Percentiles rank a stretch among this genome's conserved stretches.
Evolutionary conservation across 1,284 basidiomycete genomes (phyloP).

Genomic region (Apiotrichum gracile): DNA sequence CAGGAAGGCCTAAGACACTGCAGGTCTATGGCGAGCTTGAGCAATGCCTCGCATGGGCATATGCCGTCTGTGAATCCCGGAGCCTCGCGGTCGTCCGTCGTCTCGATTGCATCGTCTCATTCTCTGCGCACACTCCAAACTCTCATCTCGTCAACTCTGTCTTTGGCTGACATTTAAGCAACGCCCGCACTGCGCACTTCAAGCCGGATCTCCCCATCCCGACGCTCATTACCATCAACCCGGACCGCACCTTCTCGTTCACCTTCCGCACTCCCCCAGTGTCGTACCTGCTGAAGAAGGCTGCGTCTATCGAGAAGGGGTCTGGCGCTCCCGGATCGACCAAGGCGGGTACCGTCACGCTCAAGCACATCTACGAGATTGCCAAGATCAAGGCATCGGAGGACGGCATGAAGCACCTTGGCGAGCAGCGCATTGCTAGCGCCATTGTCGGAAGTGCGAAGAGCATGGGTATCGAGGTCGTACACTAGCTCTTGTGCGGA

Average conservation of each 20-base stretch:
- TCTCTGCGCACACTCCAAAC: neutral
- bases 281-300: constrained; percentile 88
- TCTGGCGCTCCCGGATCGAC: constrained; percentile 46
- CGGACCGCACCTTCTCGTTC: constrained; percentile 94
- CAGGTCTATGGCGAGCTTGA: no score
- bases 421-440: constrained; percentile 77
- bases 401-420: constrained; percentile 74
- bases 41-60: no score
- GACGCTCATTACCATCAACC: constrained; percentile 83
- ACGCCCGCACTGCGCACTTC: constrained; percentile 81
- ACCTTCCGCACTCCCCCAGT: constrained; percentile 83
- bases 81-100: no score
- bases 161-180: constrained; percentile 48
- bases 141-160: no score
- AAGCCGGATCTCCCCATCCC: constrained; percentile 82
- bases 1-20: no score
- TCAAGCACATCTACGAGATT: constrained; percentile 99
- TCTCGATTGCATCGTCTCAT: neutral
- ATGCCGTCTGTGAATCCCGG: no score
- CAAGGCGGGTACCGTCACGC: constrained; percentile 69
- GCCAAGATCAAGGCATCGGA: constrained; percentile 94
- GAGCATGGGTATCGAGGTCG: constrained; percentile 78
- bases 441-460: constrained; percentile 78
- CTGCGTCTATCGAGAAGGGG: constrained; percentile 87
- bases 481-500: constrained; percentile 53